Evolutionary conservation across 257 asterid species (phyloP).

Genomic region (Fraxinus anomala): DNA sequence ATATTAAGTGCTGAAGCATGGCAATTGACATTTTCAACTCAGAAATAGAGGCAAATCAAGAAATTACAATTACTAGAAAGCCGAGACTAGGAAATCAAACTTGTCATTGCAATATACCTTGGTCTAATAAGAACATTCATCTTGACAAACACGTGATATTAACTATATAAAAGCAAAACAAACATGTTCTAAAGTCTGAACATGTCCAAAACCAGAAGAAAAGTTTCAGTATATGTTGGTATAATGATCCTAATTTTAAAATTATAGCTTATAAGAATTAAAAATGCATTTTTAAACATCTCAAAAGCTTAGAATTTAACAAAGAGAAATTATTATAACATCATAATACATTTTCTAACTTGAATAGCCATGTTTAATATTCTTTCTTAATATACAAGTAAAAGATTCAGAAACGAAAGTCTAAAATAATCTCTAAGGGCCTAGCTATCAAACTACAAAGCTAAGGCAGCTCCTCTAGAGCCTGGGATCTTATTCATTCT

Average conservation of each 20-base stretch:
- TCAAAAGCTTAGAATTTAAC: background rate
- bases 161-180: background rate
- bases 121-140: slow-evolving; percentile 1
- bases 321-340: background rate
- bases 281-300: background rate
- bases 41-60: slow-evolving; percentile 18
- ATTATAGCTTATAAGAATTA: background rate
- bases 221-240: background rate
- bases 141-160: background rate
- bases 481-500: background rate
- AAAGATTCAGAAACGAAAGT: background rate
- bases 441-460: no score
- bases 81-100: slow-evolving; percentile 2
- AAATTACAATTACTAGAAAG: slow-evolving; percentile 21
- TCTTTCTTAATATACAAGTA: background rate
- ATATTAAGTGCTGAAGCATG: background rate
- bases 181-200: background rate
- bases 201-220: background rate
- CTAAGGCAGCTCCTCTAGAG: background rate
- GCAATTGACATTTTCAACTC: slow-evolving; percentile 11
- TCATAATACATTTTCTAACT: background rate
- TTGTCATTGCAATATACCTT: slow-evolving; percentile 8
- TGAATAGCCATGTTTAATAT: background rate
- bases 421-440: background rate
- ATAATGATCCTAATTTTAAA: background rate